Evolutionary conservation across 1,284 basidiomycete genomes (phyloP).

Genomic region (Naganishia sp.): DNA sequence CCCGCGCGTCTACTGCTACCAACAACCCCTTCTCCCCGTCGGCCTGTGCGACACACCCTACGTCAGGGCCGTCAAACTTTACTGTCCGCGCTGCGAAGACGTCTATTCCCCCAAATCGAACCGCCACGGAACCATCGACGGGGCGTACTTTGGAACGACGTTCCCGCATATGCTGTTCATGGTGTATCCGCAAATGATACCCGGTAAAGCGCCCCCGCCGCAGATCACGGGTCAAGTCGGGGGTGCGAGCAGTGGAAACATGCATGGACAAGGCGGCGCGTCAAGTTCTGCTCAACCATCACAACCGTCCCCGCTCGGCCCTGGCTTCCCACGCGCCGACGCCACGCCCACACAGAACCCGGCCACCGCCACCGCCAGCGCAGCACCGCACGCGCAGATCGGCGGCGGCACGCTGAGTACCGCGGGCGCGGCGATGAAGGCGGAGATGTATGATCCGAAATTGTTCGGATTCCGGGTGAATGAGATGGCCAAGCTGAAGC

Average conservation of each 20-base stretch:
- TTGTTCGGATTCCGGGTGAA: conserved; percentile 94
- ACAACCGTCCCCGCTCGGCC: conserved; percentile 42
- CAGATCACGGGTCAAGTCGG: conserved; percentile 48
- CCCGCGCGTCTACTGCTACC: conserved; percentile 88
- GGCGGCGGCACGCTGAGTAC: conserved; percentile 59
- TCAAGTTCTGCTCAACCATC: conserved; percentile 23
- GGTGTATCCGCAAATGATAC: conserved; percentile 87
- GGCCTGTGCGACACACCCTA: conserved; percentile 91
- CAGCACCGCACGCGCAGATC: conserved; percentile 17
- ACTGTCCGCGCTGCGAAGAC: conserved; percentile 94
- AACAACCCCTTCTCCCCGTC: conserved; percentile 89
- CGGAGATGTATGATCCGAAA: conserved; percentile 81
- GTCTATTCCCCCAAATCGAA: conserved; percentile 94
- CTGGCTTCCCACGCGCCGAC: background rate
- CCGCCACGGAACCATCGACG: conserved; percentile 90
- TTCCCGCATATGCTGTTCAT: conserved; percentile 95
- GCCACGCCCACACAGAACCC: background rate
- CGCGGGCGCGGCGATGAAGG: conserved; percentile 76
- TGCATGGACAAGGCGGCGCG: conserved; percentile 29
- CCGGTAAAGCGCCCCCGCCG: conserved; percentile 68
- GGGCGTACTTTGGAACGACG: conserved; percentile 93
- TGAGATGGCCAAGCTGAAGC: conserved; percentile 84
- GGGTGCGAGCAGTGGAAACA: conserved; percentile 32
- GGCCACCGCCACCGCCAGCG: background rate
- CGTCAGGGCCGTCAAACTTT: conserved; percentile 94